Conservation (phyloP, 768 basidiomycete species). For the Neoboletus subvelutipes region DNA sequence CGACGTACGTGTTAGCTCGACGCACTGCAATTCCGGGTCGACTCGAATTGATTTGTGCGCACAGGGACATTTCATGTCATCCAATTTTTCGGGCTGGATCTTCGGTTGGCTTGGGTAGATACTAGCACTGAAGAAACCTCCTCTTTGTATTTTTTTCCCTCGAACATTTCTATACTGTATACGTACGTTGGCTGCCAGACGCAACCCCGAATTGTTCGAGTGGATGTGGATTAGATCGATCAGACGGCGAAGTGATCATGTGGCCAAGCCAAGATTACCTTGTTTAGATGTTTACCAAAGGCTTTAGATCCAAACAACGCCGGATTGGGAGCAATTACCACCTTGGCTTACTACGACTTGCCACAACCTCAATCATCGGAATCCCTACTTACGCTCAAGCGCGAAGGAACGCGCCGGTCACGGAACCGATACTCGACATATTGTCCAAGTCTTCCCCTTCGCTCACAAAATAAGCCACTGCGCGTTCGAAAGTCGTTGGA, state of each 20-base stretch:
- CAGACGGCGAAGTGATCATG: background rate
- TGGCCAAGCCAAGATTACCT: background rate
- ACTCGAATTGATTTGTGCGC: too few relatives aligned
- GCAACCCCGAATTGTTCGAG: background rate
- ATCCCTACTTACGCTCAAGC: conserved; percentile 1
- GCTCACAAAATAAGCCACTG: background rate
- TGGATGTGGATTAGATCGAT: background rate
- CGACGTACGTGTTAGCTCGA: too few relatives aligned
- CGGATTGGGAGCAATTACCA: background rate
- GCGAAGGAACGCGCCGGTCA: background rate
- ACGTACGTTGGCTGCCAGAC: background rate
- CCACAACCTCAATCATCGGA: conserved; percentile 1
- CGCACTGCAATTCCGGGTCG: too few relatives aligned
- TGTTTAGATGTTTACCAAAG: conserved; percentile 22
- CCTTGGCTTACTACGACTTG: background rate
- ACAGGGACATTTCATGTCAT: background rate
- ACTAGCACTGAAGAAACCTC: background rate
- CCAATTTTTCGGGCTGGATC: too few relatives aligned
- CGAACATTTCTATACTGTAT: too few relatives aligned
- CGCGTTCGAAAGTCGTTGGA: background rate
- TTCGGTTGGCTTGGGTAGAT: too few relatives aligned
- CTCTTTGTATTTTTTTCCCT: background rate
- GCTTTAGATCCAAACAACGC: conserved; percentile 31
- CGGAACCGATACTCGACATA: background rate
- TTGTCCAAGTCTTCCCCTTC: background rate